A percentile compares a stretch with the other conserved stretches of the same genome.
These are phyloP conservation scores for Sporormia fimetaria DNA, from an alignment of 495 filamentous ascomycete species.

Conservation along the genomic window DNA sequence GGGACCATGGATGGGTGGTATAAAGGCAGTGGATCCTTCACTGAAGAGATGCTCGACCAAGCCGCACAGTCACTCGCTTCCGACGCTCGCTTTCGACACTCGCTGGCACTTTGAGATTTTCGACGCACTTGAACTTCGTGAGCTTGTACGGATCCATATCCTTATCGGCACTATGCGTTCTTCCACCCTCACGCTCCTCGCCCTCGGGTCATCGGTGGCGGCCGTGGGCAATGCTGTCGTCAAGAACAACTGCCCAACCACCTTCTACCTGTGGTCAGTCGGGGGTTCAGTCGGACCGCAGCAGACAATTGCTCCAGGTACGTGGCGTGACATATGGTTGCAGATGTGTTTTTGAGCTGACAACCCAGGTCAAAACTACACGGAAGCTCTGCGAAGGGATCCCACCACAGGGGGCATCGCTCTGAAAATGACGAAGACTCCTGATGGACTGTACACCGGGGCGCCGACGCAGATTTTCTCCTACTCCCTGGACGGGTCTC, in stretches of 20 bases:
- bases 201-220: constrained; percentile 7
- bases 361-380: constrained; percentile 28
- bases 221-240: constrained; percentile 44
- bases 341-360: constrained; percentile 22
- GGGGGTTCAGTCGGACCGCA: constrained; percentile 32
- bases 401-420: constrained; percentile 41
- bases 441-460: constrained; percentile 43
- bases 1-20: no score
- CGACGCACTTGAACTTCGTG: no score
- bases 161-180: constrained; percentile 16
- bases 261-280: constrained; percentile 48
- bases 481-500: constrained; percentile 40
- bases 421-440: constrained; percentile 42
- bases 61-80: no score
- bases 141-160: no score
- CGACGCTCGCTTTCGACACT: no score
- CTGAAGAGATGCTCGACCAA: no score
- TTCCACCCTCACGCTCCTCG: constrained; percentile 4
- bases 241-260: constrained; percentile 39
- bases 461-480: constrained; percentile 44
- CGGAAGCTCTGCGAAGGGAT: constrained; percentile 13
- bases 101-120: no score
- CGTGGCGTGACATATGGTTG: background rate
- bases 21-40: no score
- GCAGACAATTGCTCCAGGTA: constrained; percentile 34